A percentile compares a stretch with the other conserved stretches of the same genome.
phyloP scores from a whole-genome alignment of 2,329 filamentous ascomycete species.

The Pyrenophora graminea region DNA sequence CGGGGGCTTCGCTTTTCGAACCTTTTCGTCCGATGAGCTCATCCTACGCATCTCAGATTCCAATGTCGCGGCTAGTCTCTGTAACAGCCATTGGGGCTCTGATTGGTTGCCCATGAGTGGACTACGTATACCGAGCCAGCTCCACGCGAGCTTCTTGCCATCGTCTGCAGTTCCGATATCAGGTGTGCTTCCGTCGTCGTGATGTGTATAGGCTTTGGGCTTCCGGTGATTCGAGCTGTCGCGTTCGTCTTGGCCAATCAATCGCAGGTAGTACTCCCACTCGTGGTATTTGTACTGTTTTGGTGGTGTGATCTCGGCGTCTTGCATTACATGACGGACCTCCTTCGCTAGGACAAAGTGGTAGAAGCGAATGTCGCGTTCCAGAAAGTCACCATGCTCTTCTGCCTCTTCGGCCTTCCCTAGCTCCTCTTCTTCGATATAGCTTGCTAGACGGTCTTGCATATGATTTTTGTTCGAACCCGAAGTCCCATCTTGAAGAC shows the following conservation, averaged over 20 bases:
- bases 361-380: conserved; percentile 58
- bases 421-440: conserved; percentile 51
- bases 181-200: conserved; percentile 22
- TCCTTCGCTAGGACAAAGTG: conserved; percentile 54
- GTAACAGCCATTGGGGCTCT: conserved; percentile 75
- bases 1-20: conserved; percentile 32
- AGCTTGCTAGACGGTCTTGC: conserved; percentile 42
- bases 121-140: conserved; percentile 71
- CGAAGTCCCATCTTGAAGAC: conserved; percentile 8
- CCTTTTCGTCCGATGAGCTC: conserved; percentile 22
- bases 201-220: conserved; percentile 29
- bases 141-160: conserved; percentile 65
- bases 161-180: conserved; percentile 42
- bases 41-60: conserved; percentile 46
- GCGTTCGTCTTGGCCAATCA: conserved; percentile 48
- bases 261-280: conserved; percentile 46
- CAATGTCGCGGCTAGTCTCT: conserved; percentile 64
- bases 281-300: conserved; percentile 47
- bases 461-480: conserved; percentile 19
- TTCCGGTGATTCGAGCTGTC: conserved; percentile 45
- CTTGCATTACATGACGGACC: conserved; percentile 49
- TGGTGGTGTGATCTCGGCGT: conserved; percentile 46
- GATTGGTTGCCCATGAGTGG: conserved; percentile 71
- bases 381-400: conserved; percentile 48
- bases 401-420: conserved; percentile 48